phyloP scores from a whole-genome alignment of 2,329 filamentous ascomycete genomes.

The Hypoxylon sp. region DNA sequence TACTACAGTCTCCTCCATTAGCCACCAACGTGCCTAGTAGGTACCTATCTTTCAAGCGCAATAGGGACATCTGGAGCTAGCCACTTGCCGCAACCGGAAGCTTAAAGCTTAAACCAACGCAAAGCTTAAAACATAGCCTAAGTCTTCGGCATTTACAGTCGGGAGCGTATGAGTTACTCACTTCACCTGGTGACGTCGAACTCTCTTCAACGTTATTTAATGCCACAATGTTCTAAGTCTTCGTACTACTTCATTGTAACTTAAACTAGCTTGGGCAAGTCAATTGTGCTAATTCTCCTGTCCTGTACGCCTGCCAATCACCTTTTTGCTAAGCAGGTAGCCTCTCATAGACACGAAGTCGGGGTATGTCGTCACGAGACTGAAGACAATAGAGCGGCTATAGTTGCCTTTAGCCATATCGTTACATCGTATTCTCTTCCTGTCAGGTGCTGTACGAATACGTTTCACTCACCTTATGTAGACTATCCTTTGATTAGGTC shows the following conservation, averaged over 20 bases:
- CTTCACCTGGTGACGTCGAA: too few relatives aligned
- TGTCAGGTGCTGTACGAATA: not conserved
- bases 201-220: too few relatives aligned
- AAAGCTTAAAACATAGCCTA: not conserved
- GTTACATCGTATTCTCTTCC: not conserved
- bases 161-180: not conserved
- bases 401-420: not conserved
- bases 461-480: too few relatives aligned
- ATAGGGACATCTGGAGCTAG: too few relatives aligned
- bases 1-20: not conserved
- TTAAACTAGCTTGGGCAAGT: too few relatives aligned
- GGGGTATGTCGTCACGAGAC: not conserved
- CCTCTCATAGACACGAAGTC: not conserved
- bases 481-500: not conserved
- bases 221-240: too few relatives aligned
- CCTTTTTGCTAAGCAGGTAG: too few relatives aligned
- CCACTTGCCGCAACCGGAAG: not conserved
- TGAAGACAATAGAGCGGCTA: not conserved
- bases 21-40: not conserved
- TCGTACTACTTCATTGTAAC: too few relatives aligned
- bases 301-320: not conserved
- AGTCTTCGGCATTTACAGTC: not conserved
- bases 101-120: not conserved
- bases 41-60: too few relatives aligned
- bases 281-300: not conserved